phyloP scores from a whole-genome alignment of 148 eudicot genomes.

The Rhododendron vialii region DNA sequence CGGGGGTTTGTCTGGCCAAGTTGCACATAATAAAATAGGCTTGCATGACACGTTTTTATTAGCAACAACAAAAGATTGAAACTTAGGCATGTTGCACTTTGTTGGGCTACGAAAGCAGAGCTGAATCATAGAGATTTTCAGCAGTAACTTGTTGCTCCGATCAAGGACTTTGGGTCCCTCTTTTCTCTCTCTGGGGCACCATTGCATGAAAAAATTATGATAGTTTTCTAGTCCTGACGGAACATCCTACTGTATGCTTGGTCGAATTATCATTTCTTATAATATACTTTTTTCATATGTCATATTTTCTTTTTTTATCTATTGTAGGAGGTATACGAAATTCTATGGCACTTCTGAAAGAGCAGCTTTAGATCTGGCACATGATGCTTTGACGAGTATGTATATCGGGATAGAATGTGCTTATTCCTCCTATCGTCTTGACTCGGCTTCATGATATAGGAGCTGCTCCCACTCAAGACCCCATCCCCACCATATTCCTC shows the following conservation, averaged over 20 bases:
- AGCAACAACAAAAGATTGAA: not conserved
- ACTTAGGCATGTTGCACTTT: not conserved
- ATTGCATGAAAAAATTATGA: not conserved
- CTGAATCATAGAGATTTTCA: not conserved
- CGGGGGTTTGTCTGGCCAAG: not conserved
- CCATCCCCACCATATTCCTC: not conserved
- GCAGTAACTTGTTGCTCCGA: not conserved
- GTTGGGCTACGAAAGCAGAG: not conserved
- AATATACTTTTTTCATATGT: not conserved
- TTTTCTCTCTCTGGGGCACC: not conserved
- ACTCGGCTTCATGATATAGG: not conserved
- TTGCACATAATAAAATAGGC: not conserved
- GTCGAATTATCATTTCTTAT: not conserved
- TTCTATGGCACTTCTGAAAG: conserved; percentile 84
- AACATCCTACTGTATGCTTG: not conserved
- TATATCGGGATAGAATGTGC: conserved; percentile 2
- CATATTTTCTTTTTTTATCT: not conserved
- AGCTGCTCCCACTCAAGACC: no score
- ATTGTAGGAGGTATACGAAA: conserved; percentile 84
- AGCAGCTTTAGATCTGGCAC: conserved; percentile 79
- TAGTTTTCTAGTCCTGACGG: not conserved
- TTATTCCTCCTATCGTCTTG: not conserved
- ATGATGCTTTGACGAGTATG: conserved; percentile 90
- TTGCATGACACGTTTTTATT: not conserved
- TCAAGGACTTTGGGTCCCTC: not conserved